Conservation (phyloP, 1,284 basidiomycete species). For the Cutaneotrichosporon cavernicola region DNA sequence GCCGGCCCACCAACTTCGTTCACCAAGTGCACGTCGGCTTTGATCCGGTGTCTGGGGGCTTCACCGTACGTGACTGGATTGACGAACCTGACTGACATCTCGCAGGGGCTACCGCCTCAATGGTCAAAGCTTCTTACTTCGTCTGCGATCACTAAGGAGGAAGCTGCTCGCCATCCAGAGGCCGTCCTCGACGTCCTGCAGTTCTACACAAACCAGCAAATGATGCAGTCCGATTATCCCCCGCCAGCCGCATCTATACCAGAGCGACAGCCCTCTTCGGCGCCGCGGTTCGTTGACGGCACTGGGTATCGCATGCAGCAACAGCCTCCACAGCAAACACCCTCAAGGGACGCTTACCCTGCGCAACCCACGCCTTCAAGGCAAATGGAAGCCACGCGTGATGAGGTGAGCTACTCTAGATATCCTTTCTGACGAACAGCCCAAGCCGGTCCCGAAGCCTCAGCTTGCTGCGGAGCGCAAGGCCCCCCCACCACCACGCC, state of each 20-base stretch:
- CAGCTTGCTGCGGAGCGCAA: conserved; percentile 47
- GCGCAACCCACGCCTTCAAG: not conserved
- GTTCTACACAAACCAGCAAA: conserved; percentile 97
- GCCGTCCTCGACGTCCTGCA: conserved; percentile 96
- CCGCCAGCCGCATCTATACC: conserved; percentile 55
- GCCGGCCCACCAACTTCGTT: conserved; percentile 93
- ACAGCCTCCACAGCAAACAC: not conserved
- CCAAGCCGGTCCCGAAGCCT: not conserved
- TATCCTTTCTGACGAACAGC: not conserved
- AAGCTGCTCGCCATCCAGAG: conserved; percentile 94
- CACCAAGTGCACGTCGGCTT: conserved; percentile 98
- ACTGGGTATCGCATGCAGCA: conserved; percentile 58
- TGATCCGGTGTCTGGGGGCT: conserved; percentile 87
- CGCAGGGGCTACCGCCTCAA: conserved; percentile 88
- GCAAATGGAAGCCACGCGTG: not conserved
- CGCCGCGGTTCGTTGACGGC: conserved; percentile 71
- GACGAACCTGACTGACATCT: not conserved
- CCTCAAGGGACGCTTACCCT: not conserved
- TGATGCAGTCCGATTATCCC: conserved; percentile 34
- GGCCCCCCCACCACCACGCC: conserved; percentile 56
- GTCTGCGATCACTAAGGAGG: conserved; percentile 94
- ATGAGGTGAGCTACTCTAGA: conserved; percentile 8
- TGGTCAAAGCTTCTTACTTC: conserved; percentile 95
- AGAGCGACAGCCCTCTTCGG: conserved; percentile 42
- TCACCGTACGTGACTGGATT: conserved; percentile 65